Percentiles rank a stretch among this genome's conserved stretches.
Conservation (phyloP, 2,329 filamentous ascomycete genomes). For the Aspergillus pseudoviridinutans region DNA sequence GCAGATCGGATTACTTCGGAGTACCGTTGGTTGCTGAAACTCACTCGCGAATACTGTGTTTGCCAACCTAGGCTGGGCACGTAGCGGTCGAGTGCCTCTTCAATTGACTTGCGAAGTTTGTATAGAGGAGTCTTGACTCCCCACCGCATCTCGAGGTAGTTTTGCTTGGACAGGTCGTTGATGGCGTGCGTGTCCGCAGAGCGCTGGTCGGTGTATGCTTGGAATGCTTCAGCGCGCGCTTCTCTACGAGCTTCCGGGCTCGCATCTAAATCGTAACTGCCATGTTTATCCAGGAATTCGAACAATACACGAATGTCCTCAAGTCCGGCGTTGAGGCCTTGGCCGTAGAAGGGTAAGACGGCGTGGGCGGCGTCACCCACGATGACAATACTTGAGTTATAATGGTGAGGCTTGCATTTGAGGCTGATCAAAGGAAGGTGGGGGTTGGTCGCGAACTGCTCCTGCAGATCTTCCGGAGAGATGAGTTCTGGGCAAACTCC, state of each 20-base stretch:
- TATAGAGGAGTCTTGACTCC: slow-evolving; percentile 77
- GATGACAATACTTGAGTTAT: slow-evolving; percentile 70
- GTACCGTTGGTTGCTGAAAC: slow-evolving; percentile 90
- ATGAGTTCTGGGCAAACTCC: slow-evolving; percentile 65
- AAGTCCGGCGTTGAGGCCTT: slow-evolving; percentile 95
- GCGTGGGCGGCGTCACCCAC: slow-evolving; percentile 93
- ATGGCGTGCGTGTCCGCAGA: slow-evolving; percentile 80
- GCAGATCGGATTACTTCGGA: slow-evolving; percentile 72
- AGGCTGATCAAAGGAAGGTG: slow-evolving; percentile 91
- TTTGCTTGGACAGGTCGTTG: slow-evolving; percentile 84
- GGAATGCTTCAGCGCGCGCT: slow-evolving; percentile 51
- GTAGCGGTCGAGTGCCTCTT: slow-evolving; percentile 75
- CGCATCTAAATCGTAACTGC: slow-evolving; percentile 33
- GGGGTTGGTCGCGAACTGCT: slow-evolving; percentile 76
- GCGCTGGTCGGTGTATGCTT: slow-evolving; percentile 70
- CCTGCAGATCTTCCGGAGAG: slow-evolving; percentile 60
- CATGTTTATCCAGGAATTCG: slow-evolving; percentile 68
- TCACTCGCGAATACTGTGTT: slow-evolving; percentile 88
- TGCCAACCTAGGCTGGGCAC: slow-evolving; percentile 78
- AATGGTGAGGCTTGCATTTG: slow-evolving; percentile 88
- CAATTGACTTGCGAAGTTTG: slow-evolving; percentile 74
- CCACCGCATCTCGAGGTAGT: slow-evolving; percentile 90
- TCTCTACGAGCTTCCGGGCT: slow-evolving; percentile 44
- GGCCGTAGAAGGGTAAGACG: slow-evolving; percentile 97
- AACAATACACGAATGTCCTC: slow-evolving; percentile 92